Conservation (phyloP, 1,284 basidiomycete genomes). For the Marasmius sp. region DNA sequence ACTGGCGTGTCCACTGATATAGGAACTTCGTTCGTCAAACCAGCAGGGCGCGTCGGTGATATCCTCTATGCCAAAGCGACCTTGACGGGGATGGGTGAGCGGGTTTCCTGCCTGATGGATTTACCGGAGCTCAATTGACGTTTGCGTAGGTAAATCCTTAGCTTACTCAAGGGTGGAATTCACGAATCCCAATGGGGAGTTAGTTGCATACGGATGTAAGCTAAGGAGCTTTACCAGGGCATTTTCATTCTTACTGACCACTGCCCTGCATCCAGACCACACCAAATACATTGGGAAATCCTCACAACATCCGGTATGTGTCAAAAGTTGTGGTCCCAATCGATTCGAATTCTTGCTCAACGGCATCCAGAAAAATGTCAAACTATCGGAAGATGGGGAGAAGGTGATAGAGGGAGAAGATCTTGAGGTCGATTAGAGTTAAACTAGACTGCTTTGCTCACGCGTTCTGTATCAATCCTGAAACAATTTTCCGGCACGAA, state of each 20-base stretch:
- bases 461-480: background rate
- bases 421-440: slow-evolving; percentile 38
- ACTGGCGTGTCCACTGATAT: slow-evolving; percentile 90
- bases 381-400: slow-evolving; percentile 79
- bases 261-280: slow-evolving; percentile 57
- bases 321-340: background rate
- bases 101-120: slow-evolving; percentile 2
- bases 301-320: slow-evolving; percentile 56
- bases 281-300: slow-evolving; percentile 89
- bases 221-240: slow-evolving; percentile 10
- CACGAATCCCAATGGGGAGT: slow-evolving; percentile 62
- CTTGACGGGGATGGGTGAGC: slow-evolving; percentile 63
- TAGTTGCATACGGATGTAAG: slow-evolving; percentile 85
- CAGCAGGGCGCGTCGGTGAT: slow-evolving; percentile 68
- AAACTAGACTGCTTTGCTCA: background rate
- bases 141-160: slow-evolving; percentile 67
- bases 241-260: slow-evolving; percentile 6
- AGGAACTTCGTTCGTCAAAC: slow-evolving; percentile 78
- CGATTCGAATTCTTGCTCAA: slow-evolving; percentile 8
- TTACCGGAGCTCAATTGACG: background rate
- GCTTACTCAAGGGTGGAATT: slow-evolving; percentile 83
- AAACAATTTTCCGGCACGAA: background rate
- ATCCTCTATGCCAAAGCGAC: slow-evolving; percentile 59
- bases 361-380: slow-evolving; percentile 65
- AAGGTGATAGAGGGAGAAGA: slow-evolving; percentile 67